Conservation (phyloP, 169 alveolate genomes). For the Plasmodium vinckei region DNA sequence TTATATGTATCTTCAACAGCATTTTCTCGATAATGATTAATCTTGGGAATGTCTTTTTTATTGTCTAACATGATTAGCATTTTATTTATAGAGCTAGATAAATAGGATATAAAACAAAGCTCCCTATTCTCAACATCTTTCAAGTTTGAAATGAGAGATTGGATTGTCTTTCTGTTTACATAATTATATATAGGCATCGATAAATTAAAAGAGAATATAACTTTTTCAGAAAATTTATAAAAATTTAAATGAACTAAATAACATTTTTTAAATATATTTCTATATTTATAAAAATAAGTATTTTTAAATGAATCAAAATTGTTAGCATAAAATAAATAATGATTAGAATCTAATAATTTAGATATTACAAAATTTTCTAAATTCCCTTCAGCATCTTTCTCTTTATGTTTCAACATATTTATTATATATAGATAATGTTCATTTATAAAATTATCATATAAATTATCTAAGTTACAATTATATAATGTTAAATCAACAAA, state of each 20-base stretch:
- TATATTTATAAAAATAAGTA: conserved; percentile 4
- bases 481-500: conserved; percentile 14
- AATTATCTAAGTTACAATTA: conserved; percentile 20
- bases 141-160: neutral
- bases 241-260: conserved; percentile 15
- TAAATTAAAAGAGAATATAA: conserved; percentile 1
- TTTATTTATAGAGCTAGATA: neutral
- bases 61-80: neutral
- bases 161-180: neutral
- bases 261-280: conserved; percentile 15
- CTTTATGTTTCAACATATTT: conserved; percentile 25
- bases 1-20: too few species aligned
- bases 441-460: conserved; percentile 21
- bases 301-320: neutral
- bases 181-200: conserved; percentile 26
- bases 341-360: conserved; percentile 11
- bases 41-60: neutral
- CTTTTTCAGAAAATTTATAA: conserved; percentile 7
- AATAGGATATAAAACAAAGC: neutral
- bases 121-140: neutral
- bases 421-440: conserved; percentile 28
- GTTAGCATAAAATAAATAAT: conserved; percentile 23
- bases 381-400: conserved; percentile 22
- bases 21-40: neutral
- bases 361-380: conserved; percentile 22